Base-by-base conservation (phyloP, 192 early-diverging fungal species). In the Spizellomyces sp. region DNA sequence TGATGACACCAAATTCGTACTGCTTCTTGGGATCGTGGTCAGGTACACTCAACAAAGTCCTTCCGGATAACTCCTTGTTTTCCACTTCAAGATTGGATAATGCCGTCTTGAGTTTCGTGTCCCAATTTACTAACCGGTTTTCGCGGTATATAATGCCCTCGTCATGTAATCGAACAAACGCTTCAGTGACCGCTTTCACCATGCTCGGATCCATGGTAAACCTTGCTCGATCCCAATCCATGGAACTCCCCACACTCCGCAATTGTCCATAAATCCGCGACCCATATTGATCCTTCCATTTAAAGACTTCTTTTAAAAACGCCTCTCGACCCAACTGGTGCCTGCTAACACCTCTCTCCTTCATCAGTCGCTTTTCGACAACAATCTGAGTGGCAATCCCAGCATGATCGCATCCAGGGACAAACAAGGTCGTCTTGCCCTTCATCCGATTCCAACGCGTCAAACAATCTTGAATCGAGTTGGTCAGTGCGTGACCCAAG, bases 61-160 rank as follows among this genome's bases (percentile, higher is more conserved):
- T 84, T 62, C 95, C 95, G 59, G 88, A 63, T 48, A 99, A 64
- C 71, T 96, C 94, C 76, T 88, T 88, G 80, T 93, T 91, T 43
- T 99, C 95, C 15, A 83, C 84, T 84, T 99, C 98, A 43, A 99
- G 79, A 76, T 96, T 98, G 62, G 98, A 99, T 48, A 99, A 80
- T 8, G 96, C 92, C 9, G 98, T 98, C 77, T 95, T 96, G 59
- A 99, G 87, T 61, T 88, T 85, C 9, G 94, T 93, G 87, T 95
- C 96, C 98, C 98, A 99, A 84, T 98, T 98, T 75, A 99, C 94
- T 58, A 99, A 89, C 59, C 95, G 88, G 69, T 90, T 98, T n/a
- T 91, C 93, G 69, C 98, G 91, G 76, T 96, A 98, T 80, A 99
- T 95, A 62, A 92, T 89, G 17, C 95, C 96, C 62, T 98, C 95